Evolutionary conservation across 495 filamentous ascomycete species (phyloP).

Genomic region (Annulohypoxylon stygium): DNA sequence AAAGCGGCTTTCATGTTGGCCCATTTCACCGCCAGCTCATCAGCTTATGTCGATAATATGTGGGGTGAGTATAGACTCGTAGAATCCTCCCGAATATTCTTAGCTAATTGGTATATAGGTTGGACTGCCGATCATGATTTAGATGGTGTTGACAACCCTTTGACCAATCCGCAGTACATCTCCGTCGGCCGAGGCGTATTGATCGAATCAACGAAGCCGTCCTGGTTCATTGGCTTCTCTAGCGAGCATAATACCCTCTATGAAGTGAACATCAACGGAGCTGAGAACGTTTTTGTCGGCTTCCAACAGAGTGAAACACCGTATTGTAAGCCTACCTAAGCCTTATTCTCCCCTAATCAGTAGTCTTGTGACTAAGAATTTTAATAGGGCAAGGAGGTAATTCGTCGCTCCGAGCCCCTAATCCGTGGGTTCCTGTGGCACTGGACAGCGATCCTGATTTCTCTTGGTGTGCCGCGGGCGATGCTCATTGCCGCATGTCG

Average conservation of each 20-base stretch:
- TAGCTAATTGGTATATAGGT: slow-evolving; percentile 11
- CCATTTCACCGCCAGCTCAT: slow-evolving; percentile 14
- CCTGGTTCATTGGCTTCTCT: slow-evolving; percentile 14
- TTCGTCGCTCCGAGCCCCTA: not conserved
- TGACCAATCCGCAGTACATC: slow-evolving; percentile 5
- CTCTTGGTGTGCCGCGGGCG: slow-evolving; percentile 13
- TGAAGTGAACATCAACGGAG: slow-evolving; percentile 10
- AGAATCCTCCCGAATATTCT: not conserved
- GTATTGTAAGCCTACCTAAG: not conserved
- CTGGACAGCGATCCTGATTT: slow-evolving; percentile 10
- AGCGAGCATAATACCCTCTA: slow-evolving; percentile 16
- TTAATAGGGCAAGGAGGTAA: slow-evolving; percentile 8
- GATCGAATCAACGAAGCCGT: slow-evolving; percentile 14
- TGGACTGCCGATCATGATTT: slow-evolving; percentile 12
- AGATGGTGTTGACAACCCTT: not conserved
- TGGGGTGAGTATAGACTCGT: slow-evolving; percentile 1
- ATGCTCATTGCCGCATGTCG: slow-evolving; percentile 15
- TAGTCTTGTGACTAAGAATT: not conserved
- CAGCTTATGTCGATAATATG: slow-evolving; percentile 13
- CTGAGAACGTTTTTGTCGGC: slow-evolving; percentile 2
- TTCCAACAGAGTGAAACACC: slow-evolving; percentile 14
- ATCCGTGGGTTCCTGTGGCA: slow-evolving; percentile 2
- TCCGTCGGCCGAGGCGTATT: slow-evolving; percentile 4
- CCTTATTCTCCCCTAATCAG: not conserved
- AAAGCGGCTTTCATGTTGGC: slow-evolving; percentile 11